A percentile compares a stretch with the other conserved stretches of the same genome.
These are phyloP conservation scores for Cutaneotrichosporon dermatis DNA, from an alignment of 1,284 basidiomycete species.

Conservation along the genomic window DNA sequence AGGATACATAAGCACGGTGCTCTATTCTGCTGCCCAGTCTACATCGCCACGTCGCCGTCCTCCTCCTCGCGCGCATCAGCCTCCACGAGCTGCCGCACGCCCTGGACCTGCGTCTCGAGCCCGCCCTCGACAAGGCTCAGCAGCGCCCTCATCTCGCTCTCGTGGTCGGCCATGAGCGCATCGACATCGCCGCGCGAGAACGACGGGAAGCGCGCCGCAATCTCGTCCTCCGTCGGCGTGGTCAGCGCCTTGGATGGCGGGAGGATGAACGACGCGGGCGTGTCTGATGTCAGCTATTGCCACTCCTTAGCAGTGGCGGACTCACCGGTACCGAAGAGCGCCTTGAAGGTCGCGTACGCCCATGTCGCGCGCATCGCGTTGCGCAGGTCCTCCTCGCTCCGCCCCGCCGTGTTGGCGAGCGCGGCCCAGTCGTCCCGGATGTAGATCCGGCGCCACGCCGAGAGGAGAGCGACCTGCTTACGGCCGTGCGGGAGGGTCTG, in stretches of 20 bases:
- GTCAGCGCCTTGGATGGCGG: constrained; percentile 33
- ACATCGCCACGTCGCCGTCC: constrained; percentile 19
- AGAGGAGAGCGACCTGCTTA: constrained; percentile 62
- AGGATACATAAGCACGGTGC: too few species aligned
- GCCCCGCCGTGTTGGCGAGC: constrained; percentile 37
- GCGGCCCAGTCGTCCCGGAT: constrained; percentile 64
- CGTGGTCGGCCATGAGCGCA: constrained; percentile 39
- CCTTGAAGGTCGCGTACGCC: constrained; percentile 33
- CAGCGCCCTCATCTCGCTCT: constrained; percentile 37
- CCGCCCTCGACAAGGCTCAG: constrained; percentile 28
- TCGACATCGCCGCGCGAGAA: constrained; percentile 32
- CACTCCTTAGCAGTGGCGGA: too few species aligned
- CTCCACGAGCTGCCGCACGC: constrained; percentile 30
- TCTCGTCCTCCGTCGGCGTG: constrained; percentile 31
- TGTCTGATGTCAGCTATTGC: constrained; percentile 12
- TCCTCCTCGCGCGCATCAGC: constrained; percentile 10
- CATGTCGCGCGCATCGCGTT: constrained; percentile 26
- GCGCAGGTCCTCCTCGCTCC: constrained; percentile 42
- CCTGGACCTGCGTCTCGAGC: constrained; percentile 33
- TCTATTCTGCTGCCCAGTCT: neutral
- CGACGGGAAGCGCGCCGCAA: constrained; percentile 43
- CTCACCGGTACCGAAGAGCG: constrained; percentile 18
- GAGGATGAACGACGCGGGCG: constrained; percentile 30
- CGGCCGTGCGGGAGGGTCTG: constrained; percentile 67
- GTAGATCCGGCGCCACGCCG: constrained; percentile 81